Base-by-base conservation (phyloP, 169 alveolate species). In the Plasmodium ovale region DNA sequence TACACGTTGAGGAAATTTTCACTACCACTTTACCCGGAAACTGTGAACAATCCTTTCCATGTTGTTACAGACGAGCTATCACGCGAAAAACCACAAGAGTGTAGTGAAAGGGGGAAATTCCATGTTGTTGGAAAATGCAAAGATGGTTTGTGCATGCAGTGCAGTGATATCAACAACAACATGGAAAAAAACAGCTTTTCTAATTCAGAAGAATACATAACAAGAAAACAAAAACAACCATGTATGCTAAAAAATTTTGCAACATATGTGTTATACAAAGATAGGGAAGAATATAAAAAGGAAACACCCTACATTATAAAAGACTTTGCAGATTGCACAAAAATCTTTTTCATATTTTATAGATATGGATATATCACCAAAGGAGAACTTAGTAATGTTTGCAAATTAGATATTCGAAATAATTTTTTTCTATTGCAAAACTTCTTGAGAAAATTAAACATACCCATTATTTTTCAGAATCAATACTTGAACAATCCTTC, bases 261-360 rank as follows among this genome's bases (percentile, higher is more conserved):
- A 42, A 56, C 79, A 9, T 77, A 77, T 77, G 42, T 77, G 27
- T 39, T 77, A 49, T 77, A 42, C 31, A 77, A 77, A 23, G 89
- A 77, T 29, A 62, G 64, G 49, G 44, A 51, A 68, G 79, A 62
- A 31, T 39, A 21, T 19, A 31, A 3, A 72, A 37, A 56, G 9
- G 35, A 53, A 0, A 62, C 19, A 14, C 79, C 89, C 1, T 39
- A 77, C 23, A 77, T 77, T 77, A 69, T 77, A 29, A 56, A 77
- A 19, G 89, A 77, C 31, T 77, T 77, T 64, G 60, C 89, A 9
- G 79, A 77, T 7, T 62, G 89, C 16, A n/a, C 49, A 44, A 77
- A 77, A 77, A 62, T 77, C n/a, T 64, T 77, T 62, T 68, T 77
- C 19, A 77, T 77, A 77, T 77, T 77, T 47, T 77, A 77, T 56